phyloP scores from a whole-genome alignment of 257 asterid species.

The Sherardia arvensis region DNA sequence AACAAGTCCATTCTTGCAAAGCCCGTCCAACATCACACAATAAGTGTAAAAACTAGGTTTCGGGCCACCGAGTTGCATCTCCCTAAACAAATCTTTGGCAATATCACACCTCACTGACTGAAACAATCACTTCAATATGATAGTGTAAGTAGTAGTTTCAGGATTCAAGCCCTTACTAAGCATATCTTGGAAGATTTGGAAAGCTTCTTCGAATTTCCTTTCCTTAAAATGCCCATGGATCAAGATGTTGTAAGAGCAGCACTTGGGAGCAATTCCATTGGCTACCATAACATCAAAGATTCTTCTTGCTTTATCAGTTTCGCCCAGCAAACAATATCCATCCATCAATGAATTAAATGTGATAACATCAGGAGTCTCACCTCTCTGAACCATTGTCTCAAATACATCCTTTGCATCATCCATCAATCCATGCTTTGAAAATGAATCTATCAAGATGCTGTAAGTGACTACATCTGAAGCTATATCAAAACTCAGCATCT shows the following conservation, averaged over 20 bases:
- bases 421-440: too few relatives aligned
- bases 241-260: conserved; percentile 12
- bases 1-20: too few relatives aligned
- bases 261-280: conserved; percentile 5
- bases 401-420: too few relatives aligned
- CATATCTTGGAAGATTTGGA: too few relatives aligned
- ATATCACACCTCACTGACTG: neutral
- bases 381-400: too few relatives aligned
- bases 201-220: conserved; percentile 21
- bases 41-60: conserved; percentile 15
- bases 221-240: conserved; percentile 23
- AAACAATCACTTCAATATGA: conserved; percentile 22
- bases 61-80: neutral
- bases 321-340: neutral
- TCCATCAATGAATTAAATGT: neutral
- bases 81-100: conserved; percentile 2
- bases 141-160: conserved; percentile 10
- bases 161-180: too few relatives aligned
- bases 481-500: too few relatives aligned
- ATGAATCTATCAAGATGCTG: too few relatives aligned
- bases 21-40: too few relatives aligned
- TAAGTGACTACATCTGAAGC: too few relatives aligned
- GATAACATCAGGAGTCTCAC: neutral
- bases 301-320: neutral
- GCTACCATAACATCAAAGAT: conserved; percentile 9